These are phyloP conservation scores for Coriaria nepalensis DNA, from an alignment of 306 rosid genomes.

Conservation along the genomic window DNA sequence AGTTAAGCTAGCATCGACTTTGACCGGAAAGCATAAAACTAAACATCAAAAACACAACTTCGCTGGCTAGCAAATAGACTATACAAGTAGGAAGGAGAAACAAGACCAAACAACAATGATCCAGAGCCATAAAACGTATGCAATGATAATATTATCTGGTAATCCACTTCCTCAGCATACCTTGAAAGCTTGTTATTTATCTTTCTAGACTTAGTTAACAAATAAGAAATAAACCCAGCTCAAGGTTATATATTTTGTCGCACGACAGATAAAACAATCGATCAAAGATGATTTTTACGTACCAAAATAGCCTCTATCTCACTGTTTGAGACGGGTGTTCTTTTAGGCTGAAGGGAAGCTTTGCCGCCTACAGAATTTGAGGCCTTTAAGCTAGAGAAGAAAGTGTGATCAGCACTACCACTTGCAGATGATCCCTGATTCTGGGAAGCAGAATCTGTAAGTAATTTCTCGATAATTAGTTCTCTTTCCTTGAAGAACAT, in stretches of 20 bases:
- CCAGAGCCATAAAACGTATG: too few relatives aligned
- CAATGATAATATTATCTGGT: too few relatives aligned
- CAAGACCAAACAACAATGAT: too few relatives aligned
- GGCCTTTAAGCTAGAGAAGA: slow-evolving; percentile 40
- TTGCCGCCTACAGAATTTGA: slow-evolving; percentile 55
- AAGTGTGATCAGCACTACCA: slow-evolving; percentile 22
- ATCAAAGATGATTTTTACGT: slow-evolving; percentile 19
- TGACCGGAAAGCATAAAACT: too few relatives aligned
- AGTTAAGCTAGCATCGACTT: too few relatives aligned
- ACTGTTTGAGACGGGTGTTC: slow-evolving; percentile 70
- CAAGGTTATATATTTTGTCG: neutral
- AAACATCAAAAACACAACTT: too few relatives aligned
- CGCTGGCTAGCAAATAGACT: too few relatives aligned
- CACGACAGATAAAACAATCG: neutral
- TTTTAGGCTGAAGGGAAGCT: slow-evolving; percentile 86
- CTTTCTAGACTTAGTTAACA: neutral
- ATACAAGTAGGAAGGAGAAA: too few relatives aligned
- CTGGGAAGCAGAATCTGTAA: slow-evolving; percentile 49
- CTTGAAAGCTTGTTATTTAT: too few relatives aligned
- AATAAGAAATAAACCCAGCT: neutral
- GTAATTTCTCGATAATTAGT: neutral
- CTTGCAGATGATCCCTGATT: slow-evolving; percentile 23
- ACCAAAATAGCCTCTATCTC: slow-evolving; percentile 96
- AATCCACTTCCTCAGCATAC: too few relatives aligned
- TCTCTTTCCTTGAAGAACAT: too few relatives aligned